Evolutionary conservation across 805 yeast genomes (phyloP).

Genomic region (Kurtzmaniella cleridarum): DNA sequence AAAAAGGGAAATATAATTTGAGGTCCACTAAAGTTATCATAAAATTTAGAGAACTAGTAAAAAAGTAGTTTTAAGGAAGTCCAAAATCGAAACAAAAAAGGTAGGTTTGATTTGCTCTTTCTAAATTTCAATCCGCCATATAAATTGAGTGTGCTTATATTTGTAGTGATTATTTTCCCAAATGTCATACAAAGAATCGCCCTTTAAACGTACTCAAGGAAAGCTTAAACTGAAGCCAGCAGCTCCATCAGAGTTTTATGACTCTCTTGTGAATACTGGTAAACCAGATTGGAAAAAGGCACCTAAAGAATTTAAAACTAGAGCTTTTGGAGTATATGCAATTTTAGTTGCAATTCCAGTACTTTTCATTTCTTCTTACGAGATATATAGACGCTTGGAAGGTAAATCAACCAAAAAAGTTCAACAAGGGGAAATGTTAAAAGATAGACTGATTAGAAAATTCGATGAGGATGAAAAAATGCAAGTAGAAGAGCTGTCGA

Average conservation of each 20-base stretch:
- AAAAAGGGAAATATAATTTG: too few species aligned
- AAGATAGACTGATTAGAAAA: constrained; percentile 26
- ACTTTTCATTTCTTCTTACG: constrained; percentile 26
- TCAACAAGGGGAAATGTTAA: constrained; percentile 34
- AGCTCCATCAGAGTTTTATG: constrained; percentile 21
- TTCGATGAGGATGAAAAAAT: constrained; percentile 37
- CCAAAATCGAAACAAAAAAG: too few species aligned
- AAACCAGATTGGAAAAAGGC: constrained; percentile 41
- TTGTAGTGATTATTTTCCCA: too few species aligned
- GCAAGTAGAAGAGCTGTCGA: constrained; percentile 31
- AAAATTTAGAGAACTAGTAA: too few species aligned
- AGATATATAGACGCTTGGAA: constrained; percentile 30
- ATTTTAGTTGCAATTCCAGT: constrained; percentile 35
- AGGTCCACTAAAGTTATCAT: too few species aligned
- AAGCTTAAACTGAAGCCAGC: constrained; percentile 16
- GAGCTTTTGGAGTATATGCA: constrained; percentile 34
- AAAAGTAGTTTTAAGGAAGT: too few species aligned
- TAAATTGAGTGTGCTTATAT: too few species aligned
- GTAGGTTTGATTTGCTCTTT: too few species aligned
- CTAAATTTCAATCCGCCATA: too few species aligned
- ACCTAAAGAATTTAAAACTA: constrained; percentile 28
- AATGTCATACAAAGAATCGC: constrained; percentile 6
- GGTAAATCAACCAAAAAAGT: constrained; percentile 37
- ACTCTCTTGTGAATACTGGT: constrained; percentile 35
- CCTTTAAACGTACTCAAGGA: constrained; percentile 7